Base-by-base conservation (phyloP, 2,329 filamentous ascomycete species). In the Penicillium aurantiogriseum region DNA sequence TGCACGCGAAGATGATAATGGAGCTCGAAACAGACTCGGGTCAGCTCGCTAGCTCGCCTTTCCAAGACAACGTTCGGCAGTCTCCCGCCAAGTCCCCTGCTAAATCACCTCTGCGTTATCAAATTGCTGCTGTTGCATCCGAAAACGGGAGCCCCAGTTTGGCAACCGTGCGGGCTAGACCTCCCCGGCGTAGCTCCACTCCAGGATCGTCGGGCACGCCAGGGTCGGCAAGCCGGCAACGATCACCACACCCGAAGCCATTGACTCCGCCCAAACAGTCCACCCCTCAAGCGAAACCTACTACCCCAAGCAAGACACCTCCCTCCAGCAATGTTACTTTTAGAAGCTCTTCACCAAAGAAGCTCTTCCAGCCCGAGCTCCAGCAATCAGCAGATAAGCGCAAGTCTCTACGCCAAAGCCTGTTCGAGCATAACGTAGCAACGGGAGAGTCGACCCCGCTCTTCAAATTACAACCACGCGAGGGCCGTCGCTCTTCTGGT, bases 371-470 rank as follows among this genome's bases (percentile, higher is more conserved):
- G 61, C 67, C 77, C 29, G 74, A 79, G 54, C 69, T 80, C 57
- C 71, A 73, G 69, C 65, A 69, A 53, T 74, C 65, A 48, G 66
- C 73, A 58, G 63, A 71, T 39, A 72, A 76, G 57, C 63, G 76
- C 50, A 74, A 75, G 59, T 70, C 73, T 42, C 60, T 71, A 27
- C 66, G 71, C 36, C 70, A 49, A 72, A 79, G 67, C 33, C 71
- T 88, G 2, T 88, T 88, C 64, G 81, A 81, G 27, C 77, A 81
- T 40, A 78, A 84, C 67, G 73, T 75, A 4, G 72, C 71, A 21
- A 85, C 82, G 5, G 86, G 86, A 3, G 69, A 79, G 35, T 80
- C 81, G 19, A 88, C 86, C 1, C 88, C 89, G 15, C 83, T 80
- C 19, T 80, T 89, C 49, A 75, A 89, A 13, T 72, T 91, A 7